Base-by-base conservation (phyloP, 2,329 filamentous ascomycete species). In the Drechslera avenae region DNA sequence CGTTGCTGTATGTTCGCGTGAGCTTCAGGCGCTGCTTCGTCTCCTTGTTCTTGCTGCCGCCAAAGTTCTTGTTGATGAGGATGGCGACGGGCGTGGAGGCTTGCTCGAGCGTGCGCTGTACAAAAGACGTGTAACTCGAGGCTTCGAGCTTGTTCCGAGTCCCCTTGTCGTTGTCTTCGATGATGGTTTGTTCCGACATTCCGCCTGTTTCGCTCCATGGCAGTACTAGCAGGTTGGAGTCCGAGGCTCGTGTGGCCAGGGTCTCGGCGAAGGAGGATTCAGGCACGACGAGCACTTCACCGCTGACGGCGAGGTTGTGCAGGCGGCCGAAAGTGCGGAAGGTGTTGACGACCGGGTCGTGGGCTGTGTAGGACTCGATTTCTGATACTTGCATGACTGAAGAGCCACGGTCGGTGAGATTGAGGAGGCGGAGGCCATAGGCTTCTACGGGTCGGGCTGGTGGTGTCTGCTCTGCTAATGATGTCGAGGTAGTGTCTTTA, bases 341-440 rank as follows among this genome's bases (percentile, higher is more conserved):
- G 0, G 90, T 89, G 68, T 96, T 96, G 46, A 97, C 85, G 3
- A 97, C 87, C 0, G 93, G 91, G 64, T 97, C 93, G 63, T 60
- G 71, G 59, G 61, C 79, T 57, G 69, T 79, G 73, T 74, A 83
- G 40, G 94, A 90, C 32, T 91, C 88, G 3, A 87, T 81, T 66
- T 95, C 91, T 0, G 91, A 87, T 9, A 96, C 90, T 63, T 90
- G 88, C 93, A 97, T 97, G 63, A 97, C 93, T 14, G 91, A 92
- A 0, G 93, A 97, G 34, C 90, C 89, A 81, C 93, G 91, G 63
- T 97, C 92, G 0, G 90, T 95, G 10, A 97, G 83, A 67, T 95
- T 90, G 40, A 95, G 76, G 13, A 97, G 82, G 12, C 92, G 88
- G n/a, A 96, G 76, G 26, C 91, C 93, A 63, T 96, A 90, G 0